Evolutionary conservation across 208 protist genomes (phyloP).

Genomic region (Strigomonas culicis): DNA sequence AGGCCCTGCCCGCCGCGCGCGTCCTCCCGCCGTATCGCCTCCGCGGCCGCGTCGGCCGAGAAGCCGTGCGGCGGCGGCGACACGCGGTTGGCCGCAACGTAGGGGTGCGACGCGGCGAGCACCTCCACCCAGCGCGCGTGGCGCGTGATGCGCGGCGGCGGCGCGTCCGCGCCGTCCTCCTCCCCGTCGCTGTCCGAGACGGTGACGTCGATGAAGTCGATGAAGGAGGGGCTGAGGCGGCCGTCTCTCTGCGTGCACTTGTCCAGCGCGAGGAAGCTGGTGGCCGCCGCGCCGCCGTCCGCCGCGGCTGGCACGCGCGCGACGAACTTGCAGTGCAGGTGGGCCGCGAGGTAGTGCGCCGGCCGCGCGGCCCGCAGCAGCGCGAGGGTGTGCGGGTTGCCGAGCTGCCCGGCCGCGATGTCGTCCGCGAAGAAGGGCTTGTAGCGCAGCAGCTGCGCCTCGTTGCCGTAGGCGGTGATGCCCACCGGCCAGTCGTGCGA

Average conservation of each 20-base stretch:
- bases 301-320: slow-evolving; percentile 49
- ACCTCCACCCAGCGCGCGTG: slow-evolving; percentile 68
- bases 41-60: too few relatives aligned
- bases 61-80: too few relatives aligned
- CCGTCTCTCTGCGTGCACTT: slow-evolving; percentile 71
- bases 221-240: slow-evolving; percentile 7
- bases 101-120: slow-evolving; percentile 42
- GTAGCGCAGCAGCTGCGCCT: slow-evolving; percentile 43
- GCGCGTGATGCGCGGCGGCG: slow-evolving; percentile 79
- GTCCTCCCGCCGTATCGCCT: neutral
- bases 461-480: slow-evolving; percentile 29
- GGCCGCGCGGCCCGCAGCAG: slow-evolving; percentile 59
- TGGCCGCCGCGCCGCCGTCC: neutral
- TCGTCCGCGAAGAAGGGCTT: slow-evolving; percentile 89
- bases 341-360: slow-evolving; percentile 79
- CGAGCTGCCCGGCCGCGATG: slow-evolving; percentile 60
- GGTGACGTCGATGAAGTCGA: slow-evolving; percentile 3
- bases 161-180: slow-evolving; percentile 65
- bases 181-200: neutral
- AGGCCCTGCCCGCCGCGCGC: neutral
- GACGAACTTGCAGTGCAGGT: slow-evolving; percentile 88
- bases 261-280: slow-evolving; percentile 82
- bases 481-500: slow-evolving; percentile 92
- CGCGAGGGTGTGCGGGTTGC: slow-evolving; percentile 77
- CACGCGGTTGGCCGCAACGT: slow-evolving; percentile 31